phyloP scores from a whole-genome alignment of 2,329 filamentous ascomycete genomes.

The Pestalotiopsis sp. region DNA sequence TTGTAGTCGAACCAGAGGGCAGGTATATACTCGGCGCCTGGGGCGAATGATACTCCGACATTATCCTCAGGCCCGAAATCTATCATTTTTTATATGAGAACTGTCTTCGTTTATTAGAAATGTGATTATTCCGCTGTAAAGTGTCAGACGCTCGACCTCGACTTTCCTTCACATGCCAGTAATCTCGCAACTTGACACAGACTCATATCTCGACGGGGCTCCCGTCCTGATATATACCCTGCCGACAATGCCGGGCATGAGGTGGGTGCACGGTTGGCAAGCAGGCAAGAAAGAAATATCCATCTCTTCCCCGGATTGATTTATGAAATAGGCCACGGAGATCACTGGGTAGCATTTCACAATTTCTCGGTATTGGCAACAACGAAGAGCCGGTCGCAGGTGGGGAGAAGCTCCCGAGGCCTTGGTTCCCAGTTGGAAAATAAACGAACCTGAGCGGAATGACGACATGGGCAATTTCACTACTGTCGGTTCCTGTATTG shows the following conservation, averaged over 20 bases:
- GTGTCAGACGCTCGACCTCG: not conserved
- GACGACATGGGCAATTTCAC: not conserved
- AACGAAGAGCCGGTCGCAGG: not conserved
- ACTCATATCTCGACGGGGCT: not conserved
- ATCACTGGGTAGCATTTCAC: not conserved
- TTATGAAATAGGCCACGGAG: not conserved
- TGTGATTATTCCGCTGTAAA: not conserved
- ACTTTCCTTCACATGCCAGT: not conserved
- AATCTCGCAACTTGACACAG: not conserved
- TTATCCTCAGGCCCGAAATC: not conserved
- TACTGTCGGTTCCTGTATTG: not conserved
- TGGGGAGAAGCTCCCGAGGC: not conserved
- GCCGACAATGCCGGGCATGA: not conserved
- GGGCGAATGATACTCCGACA: conserved; percentile 8
- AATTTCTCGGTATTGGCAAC: not conserved
- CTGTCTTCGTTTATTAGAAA: not conserved
- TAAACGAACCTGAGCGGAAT: not conserved
- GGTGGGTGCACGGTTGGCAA: not conserved
- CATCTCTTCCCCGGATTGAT: not conserved
- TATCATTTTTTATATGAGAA: not conserved
- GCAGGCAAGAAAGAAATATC: not conserved
- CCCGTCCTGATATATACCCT: not conserved
- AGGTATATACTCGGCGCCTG: not conserved
- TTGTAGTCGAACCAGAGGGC: not conserved
- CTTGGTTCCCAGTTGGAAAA: not conserved